Conservation (phyloP, 345 rosid species). For the Hypericum androsaemum region DNA sequence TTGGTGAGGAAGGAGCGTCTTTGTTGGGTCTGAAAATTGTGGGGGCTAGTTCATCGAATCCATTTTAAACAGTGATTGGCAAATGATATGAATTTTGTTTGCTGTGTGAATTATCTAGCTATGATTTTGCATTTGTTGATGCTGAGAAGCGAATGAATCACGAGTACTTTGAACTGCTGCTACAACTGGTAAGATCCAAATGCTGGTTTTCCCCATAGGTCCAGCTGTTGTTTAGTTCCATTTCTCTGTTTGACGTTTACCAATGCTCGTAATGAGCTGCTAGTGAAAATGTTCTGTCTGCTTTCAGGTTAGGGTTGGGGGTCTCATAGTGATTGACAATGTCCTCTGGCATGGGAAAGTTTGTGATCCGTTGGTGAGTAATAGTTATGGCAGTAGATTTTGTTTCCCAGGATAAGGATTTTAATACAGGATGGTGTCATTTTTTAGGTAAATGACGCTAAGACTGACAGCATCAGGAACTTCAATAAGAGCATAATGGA, state of each 20-base stretch:
- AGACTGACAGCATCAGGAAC: slow-evolving; percentile 60
- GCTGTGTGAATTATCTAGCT: slow-evolving; percentile 32
- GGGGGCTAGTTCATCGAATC: too few species aligned
- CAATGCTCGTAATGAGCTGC: slow-evolving; percentile 2
- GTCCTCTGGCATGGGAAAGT: slow-evolving; percentile 97
- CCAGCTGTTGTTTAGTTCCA: slow-evolving; percentile 1
- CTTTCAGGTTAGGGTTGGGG: slow-evolving; percentile 67
- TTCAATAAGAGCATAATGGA: slow-evolving; percentile 60
- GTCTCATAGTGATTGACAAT: slow-evolving; percentile 77
- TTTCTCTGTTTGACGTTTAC: not conserved
- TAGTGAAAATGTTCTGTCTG: slow-evolving; percentile 6
- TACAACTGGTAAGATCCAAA: slow-evolving; percentile 52
- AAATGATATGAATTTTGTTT: not conserved
- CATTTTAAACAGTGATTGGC: too few species aligned
- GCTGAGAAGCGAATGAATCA: slow-evolving; percentile 92
- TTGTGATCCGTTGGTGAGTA: slow-evolving; percentile 60
- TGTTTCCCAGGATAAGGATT: not conserved
- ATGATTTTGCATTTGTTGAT: slow-evolving; percentile 94
- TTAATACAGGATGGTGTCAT: slow-evolving; percentile 6
- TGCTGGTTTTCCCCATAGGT: not conserved
- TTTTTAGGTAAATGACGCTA: slow-evolving; percentile 61
- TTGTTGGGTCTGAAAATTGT: not conserved
- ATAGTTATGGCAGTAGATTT: not conserved
- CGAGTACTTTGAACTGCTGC: slow-evolving; percentile 74
- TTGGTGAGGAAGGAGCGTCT: not conserved